Percentiles rank a stretch among this genome's conserved stretches.
Evolutionary conservation across 2,329 filamentous ascomycete species (phyloP).

Genomic region (Calonectria honghensis): DNA sequence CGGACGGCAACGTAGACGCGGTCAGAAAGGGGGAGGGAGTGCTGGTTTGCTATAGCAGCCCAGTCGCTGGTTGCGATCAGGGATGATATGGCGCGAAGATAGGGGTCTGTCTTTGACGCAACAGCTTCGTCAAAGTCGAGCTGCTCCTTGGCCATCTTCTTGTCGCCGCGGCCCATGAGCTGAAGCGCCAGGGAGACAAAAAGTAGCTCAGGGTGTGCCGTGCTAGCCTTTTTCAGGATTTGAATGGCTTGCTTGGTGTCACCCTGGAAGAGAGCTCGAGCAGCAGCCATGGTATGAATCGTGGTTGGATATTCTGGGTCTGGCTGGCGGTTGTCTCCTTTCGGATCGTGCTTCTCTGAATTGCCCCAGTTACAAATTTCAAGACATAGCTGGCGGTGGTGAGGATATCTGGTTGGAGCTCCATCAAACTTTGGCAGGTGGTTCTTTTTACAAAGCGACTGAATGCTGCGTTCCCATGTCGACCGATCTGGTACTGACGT

Average conservation of each 20-base stretch:
- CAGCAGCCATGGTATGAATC: constrained; percentile 83
- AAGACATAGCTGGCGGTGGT: constrained; percentile 84
- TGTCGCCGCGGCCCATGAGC: constrained; percentile 73
- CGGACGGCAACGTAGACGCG: constrained; percentile 83
- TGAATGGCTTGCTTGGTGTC: constrained; percentile 81
- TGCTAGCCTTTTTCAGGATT: constrained; percentile 80
- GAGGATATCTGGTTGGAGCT: constrained; percentile 77
- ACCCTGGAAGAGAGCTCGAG: constrained; percentile 84
- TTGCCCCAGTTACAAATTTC: constrained; percentile 84
- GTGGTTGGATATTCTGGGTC: constrained; percentile 70
- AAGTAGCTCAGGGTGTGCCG: constrained; percentile 77
- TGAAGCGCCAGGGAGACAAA: constrained; percentile 82
- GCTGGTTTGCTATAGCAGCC: constrained; percentile 82
- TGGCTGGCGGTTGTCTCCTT: constrained; percentile 65
- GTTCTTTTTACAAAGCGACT: constrained; percentile 77
- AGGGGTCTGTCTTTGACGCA: constrained; percentile 82
- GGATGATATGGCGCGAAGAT: constrained; percentile 86
- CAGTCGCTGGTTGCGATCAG: constrained; percentile 87
- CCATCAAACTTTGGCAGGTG: constrained; percentile 79
- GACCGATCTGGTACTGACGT: constrained; percentile 67
- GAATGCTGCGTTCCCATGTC: constrained; percentile 78
- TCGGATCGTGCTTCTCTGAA: constrained; percentile 67
- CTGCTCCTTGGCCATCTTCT: constrained; percentile 66
- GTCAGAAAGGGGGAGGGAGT: constrained; percentile 83
- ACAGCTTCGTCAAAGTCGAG: constrained; percentile 76